Percentiles rank a stretch among this genome's conserved stretches.
phyloP scores from a whole-genome alignment of 305 asterid genomes.

The Fraxinus paxiana region DNA sequence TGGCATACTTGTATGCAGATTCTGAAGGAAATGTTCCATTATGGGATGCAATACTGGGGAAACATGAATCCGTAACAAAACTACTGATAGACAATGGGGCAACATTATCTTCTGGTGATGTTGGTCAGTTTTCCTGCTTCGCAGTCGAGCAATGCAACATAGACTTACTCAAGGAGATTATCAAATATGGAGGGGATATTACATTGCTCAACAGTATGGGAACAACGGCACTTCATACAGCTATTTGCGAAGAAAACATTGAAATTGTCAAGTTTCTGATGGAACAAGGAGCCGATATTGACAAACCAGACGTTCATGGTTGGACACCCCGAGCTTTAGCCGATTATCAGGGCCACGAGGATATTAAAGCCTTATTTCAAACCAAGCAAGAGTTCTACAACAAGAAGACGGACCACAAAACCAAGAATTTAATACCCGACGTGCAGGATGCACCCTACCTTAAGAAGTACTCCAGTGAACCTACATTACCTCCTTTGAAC shows the following conservation, averaged over 20 bases:
- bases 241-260: slow-evolving; percentile 55
- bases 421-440: slow-evolving; percentile 17
- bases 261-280: slow-evolving; percentile 56
- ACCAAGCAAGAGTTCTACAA: slow-evolving; percentile 24
- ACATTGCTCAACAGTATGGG: slow-evolving; percentile 44
- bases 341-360: slow-evolving; percentile 54
- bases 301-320: slow-evolving; percentile 53
- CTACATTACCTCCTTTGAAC: slow-evolving; percentile 29
- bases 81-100: slow-evolving; percentile 59
- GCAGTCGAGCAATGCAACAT: slow-evolving; percentile 62
- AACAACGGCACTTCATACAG: slow-evolving; percentile 70
- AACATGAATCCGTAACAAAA: slow-evolving; percentile 44
- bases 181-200: slow-evolving; percentile 57
- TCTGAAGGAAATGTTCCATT: slow-evolving; percentile 74
- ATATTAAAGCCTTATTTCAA: slow-evolving; percentile 45
- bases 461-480: slow-evolving; percentile 59
- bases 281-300: slow-evolving; percentile 57
- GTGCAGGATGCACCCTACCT: slow-evolving; percentile 36
- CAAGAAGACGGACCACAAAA: not conserved
- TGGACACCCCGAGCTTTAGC: slow-evolving; percentile 76
- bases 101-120: slow-evolving; percentile 50
- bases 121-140: slow-evolving; percentile 54
- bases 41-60: slow-evolving; percentile 67
- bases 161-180: slow-evolving; percentile 53
- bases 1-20: slow-evolving; percentile 38